A percentile compares a stretch with the other conserved stretches of the same genome.
These are phyloP conservation scores for Leptographium lundbergii DNA, from an alignment of 2,329 filamentous ascomycete genomes.

Conservation along the genomic window DNA sequence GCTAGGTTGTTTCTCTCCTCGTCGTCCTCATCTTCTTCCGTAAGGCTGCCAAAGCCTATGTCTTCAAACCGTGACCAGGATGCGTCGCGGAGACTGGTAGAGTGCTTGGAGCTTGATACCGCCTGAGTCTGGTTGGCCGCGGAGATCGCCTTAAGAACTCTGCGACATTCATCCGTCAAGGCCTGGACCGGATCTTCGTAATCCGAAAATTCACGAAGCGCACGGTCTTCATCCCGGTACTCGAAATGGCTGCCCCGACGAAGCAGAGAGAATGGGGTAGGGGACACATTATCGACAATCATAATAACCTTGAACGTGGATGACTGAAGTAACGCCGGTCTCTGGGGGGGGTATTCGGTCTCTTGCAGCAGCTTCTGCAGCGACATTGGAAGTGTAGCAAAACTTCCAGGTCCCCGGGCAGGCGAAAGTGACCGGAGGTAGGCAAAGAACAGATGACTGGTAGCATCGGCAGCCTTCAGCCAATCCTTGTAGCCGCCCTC, in stretches of 20 bases:
- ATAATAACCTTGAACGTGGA: conserved; percentile 84
- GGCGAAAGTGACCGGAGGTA: conserved; percentile 85
- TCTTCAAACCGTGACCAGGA: conserved; percentile 97
- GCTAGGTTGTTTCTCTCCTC: conserved; percentile 33
- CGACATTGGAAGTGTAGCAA: conserved; percentile 78
- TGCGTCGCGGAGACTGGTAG: conserved; percentile 64
- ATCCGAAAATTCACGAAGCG: conserved; percentile 73
- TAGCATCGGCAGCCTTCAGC: conserved; percentile 84
- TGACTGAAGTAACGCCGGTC: conserved; percentile 63
- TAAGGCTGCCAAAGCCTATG: conserved; percentile 69
- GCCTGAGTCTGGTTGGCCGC: conserved; percentile 71
- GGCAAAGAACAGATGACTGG: conserved; percentile 94
- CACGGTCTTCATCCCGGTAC: conserved; percentile 77
- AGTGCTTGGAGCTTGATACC: conserved; percentile 55
- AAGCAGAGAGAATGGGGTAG: conserved; percentile 82
- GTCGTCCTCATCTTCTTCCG: conserved; percentile 60
- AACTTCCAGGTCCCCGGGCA: conserved; percentile 63
- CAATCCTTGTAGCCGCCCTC: conserved; percentile 88
- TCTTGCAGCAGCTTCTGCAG: conserved; percentile 83
- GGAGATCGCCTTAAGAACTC: conserved; percentile 81
- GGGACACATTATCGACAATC: conserved; percentile 91
- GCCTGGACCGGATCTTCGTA: conserved; percentile 82
- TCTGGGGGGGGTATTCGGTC: conserved; percentile 84
- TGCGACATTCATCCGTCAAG: conserved; percentile 83
- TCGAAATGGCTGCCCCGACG: conserved; percentile 90